Conservation (phyloP, 2,329 filamentous ascomycete species). For the Claviceps spartinae region DNA sequence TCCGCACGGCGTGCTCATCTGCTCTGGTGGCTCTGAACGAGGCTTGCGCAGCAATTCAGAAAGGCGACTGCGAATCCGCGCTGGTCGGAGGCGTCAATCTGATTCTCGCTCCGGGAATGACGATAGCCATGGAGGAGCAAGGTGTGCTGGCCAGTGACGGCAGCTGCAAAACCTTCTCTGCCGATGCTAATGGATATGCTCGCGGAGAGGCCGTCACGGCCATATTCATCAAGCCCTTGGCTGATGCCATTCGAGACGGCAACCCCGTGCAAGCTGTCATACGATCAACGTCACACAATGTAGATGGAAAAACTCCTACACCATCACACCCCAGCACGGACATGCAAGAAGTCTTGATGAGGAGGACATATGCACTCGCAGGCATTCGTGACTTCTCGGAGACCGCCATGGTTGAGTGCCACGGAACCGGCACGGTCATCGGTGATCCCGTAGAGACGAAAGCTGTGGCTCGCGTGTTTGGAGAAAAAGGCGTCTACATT, state of each 20-base stretch:
- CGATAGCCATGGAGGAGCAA: conserved; percentile 17
- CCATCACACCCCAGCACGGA: conserved; percentile 25
- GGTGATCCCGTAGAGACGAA: conserved; percentile 24
- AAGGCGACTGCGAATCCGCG: conserved; percentile 14
- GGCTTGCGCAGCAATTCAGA: conserved; percentile 18
- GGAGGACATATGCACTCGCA: conserved; percentile 16
- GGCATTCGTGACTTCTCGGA: conserved; percentile 11
- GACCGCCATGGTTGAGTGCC: conserved; percentile 24
- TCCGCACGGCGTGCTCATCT: conserved; percentile 27
- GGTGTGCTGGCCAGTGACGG: conserved; percentile 23
- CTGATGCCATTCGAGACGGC: conserved; percentile 31
- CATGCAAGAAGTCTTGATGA: conserved; percentile 21
- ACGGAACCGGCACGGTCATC: conserved; percentile 25
- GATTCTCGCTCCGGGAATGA: conserved; percentile 15
- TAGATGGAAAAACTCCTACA: conserved; percentile 28
- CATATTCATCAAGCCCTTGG: conserved; percentile 32
- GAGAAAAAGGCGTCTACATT: conserved; percentile 12
- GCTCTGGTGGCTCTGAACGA: conserved; percentile 22
- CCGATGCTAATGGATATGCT: conserved; percentile 34
- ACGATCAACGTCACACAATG: conserved; percentile 21
- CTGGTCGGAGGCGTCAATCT: conserved; percentile 20
- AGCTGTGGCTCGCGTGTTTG: conserved; percentile 20
- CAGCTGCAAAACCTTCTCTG: conserved; percentile 25
- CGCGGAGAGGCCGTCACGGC: conserved; percentile 33
- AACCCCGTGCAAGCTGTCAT: conserved; percentile 30